Conservation (phyloP, 768 basidiomycete genomes). For the Porpolomopsis calyptriformis region DNA sequence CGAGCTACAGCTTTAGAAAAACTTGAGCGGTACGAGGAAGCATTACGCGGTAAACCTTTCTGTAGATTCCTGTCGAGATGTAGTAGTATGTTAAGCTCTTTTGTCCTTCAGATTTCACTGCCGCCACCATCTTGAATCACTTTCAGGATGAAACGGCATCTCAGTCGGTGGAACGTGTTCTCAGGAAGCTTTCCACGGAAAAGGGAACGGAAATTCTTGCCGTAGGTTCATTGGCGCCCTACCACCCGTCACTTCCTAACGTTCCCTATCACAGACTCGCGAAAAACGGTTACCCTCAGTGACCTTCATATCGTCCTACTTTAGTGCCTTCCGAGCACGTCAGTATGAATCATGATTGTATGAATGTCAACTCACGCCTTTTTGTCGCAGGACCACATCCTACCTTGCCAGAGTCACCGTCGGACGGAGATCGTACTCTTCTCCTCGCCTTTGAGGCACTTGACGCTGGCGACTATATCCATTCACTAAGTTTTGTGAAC, state of each 20-base stretch:
- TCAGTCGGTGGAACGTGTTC: conserved; percentile 79
- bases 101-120: conserved; percentile 74
- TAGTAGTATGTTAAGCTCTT: too few species aligned
- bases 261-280: conserved; percentile 37
- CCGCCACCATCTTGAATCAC: conserved; percentile 89
- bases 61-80: not conserved
- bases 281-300: conserved; percentile 78
- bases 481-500: conserved; percentile 68
- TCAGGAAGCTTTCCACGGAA: conserved; percentile 69
- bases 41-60: conserved; percentile 56
- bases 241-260: not conserved
- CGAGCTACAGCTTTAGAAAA: conserved; percentile 79
- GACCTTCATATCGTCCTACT: conserved; percentile 91
- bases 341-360: conserved; percentile 19
- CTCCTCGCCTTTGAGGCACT: conserved; percentile 74
- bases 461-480: conserved; percentile 72
- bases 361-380: conserved; percentile 2
- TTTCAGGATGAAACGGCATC: conserved; percentile 78
- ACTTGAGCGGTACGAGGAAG: conserved; percentile 61
- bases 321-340: conserved; percentile 92
- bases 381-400: conserved; percentile 48
- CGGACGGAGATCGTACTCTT: conserved; percentile 77
- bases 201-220: conserved; percentile 65
- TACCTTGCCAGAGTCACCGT: conserved; percentile 58
- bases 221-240: conserved; percentile 31